Evolutionary conservation across 208 protist species (phyloP).

Genomic region (Porcisia deanei): DNA sequence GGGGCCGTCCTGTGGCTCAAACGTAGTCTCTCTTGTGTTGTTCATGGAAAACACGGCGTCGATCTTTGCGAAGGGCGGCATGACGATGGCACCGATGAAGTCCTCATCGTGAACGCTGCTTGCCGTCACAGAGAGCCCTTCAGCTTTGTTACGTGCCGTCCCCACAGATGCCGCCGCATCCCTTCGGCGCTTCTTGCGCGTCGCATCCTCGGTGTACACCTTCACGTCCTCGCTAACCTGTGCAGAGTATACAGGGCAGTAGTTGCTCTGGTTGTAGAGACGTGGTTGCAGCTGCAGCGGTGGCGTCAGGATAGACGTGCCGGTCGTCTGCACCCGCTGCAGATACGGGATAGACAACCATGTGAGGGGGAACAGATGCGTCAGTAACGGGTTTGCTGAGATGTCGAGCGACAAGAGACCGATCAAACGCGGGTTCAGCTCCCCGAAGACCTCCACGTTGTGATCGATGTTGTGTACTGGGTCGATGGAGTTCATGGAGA

Average conservation of each 20-base stretch:
- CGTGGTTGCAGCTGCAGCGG: slow-evolving; percentile 18
- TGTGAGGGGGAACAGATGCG: slow-evolving; percentile 18
- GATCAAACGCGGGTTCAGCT: slow-evolving; percentile 47
- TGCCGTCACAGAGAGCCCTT: background rate
- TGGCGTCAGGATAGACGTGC: slow-evolving; percentile 21
- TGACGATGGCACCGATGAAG: slow-evolving; percentile 11
- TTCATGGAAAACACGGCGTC: slow-evolving; percentile 3
- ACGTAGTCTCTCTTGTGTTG: background rate
- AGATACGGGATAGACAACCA: slow-evolving; percentile 30
- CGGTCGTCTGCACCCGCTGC: slow-evolving; percentile 21
- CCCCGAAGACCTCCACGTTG: slow-evolving; percentile 34
- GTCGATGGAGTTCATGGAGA: slow-evolving; percentile 6
- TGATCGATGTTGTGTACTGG: slow-evolving; percentile 31
- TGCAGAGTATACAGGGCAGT: slow-evolving; percentile 10
- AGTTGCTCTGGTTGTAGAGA: slow-evolving; percentile 10
- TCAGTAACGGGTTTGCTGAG: slow-evolving; percentile 43
- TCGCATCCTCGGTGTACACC: slow-evolving; percentile 9
- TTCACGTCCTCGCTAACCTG: background rate
- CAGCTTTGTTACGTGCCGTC: background rate
- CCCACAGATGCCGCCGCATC: background rate
- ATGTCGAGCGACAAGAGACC: slow-evolving; percentile 39
- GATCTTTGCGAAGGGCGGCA: slow-evolving; percentile 20
- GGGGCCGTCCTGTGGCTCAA: background rate
- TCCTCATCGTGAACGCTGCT: slow-evolving; percentile 16
- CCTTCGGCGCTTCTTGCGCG: background rate